Evolutionary conservation across 371 early-diverging fungal genomes (phyloP).

Genomic region (Zancudomyces culisetae): DNA sequence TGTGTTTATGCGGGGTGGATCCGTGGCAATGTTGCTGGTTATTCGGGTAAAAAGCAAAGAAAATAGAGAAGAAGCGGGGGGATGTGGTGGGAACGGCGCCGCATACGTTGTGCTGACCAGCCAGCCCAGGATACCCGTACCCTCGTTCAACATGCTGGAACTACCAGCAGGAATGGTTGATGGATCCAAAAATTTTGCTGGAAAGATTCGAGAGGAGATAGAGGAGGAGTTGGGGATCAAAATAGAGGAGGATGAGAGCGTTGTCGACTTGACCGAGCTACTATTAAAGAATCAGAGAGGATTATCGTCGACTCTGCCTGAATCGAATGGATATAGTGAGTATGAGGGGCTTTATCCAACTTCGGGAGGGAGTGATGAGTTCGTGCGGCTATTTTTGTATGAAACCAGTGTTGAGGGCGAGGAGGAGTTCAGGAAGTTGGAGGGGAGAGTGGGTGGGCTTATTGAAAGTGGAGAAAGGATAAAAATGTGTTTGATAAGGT

Average conservation of each 20-base stretch:
- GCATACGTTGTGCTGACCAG: constrained; percentile 41
- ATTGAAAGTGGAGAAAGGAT: constrained; percentile 63
- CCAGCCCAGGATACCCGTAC: constrained; percentile 57
- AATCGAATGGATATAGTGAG: neutral
- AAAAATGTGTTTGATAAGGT: constrained; percentile 34
- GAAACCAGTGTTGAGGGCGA: constrained; percentile 30
- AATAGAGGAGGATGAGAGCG: constrained; percentile 31
- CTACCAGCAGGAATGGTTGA: constrained; percentile 80
- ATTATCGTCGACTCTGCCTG: neutral
- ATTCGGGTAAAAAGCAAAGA: constrained; percentile 22
- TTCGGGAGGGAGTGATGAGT: constrained; percentile 68
- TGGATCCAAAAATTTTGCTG: constrained; percentile 49
- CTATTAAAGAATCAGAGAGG: neutral
- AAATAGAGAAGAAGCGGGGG: no score
- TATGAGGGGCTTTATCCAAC: constrained; percentile 43
- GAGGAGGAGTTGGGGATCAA: constrained; percentile 43
- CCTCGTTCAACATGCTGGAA: constrained; percentile 37
- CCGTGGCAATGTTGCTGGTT: constrained; percentile 49
- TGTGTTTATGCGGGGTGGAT: constrained; percentile 64
- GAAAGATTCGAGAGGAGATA: constrained; percentile 43
- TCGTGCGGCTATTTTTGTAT: constrained; percentile 44
- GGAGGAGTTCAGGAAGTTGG: constrained; percentile 30
- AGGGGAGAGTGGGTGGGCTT: constrained; percentile 47
- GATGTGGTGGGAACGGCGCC: constrained; percentile 12
- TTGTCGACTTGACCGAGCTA: constrained; percentile 42